Base-by-base conservation (phyloP, 1,284 basidiomycete species). In the Cutaneotrichosporon sp. region DNA sequence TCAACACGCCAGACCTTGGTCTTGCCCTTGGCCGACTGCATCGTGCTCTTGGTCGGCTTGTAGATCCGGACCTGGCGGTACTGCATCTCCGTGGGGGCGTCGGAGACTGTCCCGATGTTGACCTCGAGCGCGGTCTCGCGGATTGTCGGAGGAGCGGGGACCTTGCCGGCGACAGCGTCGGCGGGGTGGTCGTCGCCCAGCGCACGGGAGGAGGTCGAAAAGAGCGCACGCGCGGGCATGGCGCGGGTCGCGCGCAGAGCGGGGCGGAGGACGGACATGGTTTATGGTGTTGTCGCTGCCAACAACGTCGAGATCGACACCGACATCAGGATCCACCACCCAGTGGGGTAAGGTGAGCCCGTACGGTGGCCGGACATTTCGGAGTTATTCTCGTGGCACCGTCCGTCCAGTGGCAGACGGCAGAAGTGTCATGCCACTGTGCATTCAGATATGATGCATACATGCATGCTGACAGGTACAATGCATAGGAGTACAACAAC, bases 1-100 rank as follows among this genome's bases (percentile, higher is more conserved):
- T 98, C 94, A 67, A 98, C 84, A 61, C 90, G 80, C 94, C 94
- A 98, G 65, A 86, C 83, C 64, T 86, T 82, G 20, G 85, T 85
- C 76, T 94, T 93, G 46, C 84, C 85, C 42, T 84, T 82, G 47
- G 90, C 93, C 47, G 89, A 92, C 75, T 97, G 92, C 83, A 94
- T 97, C 9, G 93, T 94, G 61, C 90, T 91, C 62, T 90, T 87
- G 20, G 92, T 85, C 1, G 93, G 90, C 70, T 92, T 87, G 79
- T 84, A 98, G 73, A 98, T 92, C 54, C 93, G 84, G 32, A 97
- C 93, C 33, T 43, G 44, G 51, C 57, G 42, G 46, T 49, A 46
- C 14, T 41, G 51, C 12, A 45, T 65, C 72, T 59, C 50, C 71
- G 66, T 58, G 27, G 75, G 75, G 34, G 73, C 75, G 61, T 73